phyloP scores from a whole-genome alignment of 345 rosid species.

The Schrenkiella parvula region DNA sequence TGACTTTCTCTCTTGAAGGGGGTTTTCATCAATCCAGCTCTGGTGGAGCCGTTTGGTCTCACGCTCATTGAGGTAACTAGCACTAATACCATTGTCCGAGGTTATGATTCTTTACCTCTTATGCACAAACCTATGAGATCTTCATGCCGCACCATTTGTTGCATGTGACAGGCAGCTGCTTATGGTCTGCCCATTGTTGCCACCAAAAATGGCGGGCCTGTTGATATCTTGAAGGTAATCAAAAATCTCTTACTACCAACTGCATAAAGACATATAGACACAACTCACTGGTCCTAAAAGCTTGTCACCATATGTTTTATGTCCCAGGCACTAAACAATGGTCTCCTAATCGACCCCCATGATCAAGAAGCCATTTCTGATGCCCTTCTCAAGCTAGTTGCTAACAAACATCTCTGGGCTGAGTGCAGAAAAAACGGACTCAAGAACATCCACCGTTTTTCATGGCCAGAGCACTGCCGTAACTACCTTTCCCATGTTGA shows the following conservation, averaged over 20 bases:
- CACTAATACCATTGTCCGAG: background rate
- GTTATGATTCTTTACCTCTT: constrained; percentile 41
- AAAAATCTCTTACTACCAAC: background rate
- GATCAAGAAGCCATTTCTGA: constrained; percentile 82
- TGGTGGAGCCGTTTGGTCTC: constrained; percentile 97
- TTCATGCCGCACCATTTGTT: constrained; percentile 13
- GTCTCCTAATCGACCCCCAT: constrained; percentile 93
- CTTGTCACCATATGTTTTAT: background rate
- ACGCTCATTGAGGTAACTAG: constrained; percentile 82
- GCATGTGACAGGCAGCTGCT: constrained; percentile 77
- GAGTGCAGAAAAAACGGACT: constrained; percentile 89
- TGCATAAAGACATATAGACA: background rate
- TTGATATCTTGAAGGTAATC: constrained; percentile 53
- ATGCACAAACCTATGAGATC: constrained; percentile 1
- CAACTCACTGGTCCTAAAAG: background rate
- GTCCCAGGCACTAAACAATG: constrained; percentile 82
- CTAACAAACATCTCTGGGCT: constrained; percentile 85
- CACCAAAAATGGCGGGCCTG: constrained; percentile 97
- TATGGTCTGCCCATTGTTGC: constrained; percentile 99
- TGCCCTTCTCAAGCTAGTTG: constrained; percentile 86
- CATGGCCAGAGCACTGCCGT: constrained; percentile 98
- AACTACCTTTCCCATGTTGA: constrained; percentile 79
- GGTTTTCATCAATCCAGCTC: constrained; percentile 95
- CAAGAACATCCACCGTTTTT: constrained; percentile 90
- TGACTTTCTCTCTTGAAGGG: constrained; percentile 47